These are phyloP conservation scores for Hansenula sp. DNA, from an alignment of 1,139 yeast species.

Conservation along the genomic window DNA sequence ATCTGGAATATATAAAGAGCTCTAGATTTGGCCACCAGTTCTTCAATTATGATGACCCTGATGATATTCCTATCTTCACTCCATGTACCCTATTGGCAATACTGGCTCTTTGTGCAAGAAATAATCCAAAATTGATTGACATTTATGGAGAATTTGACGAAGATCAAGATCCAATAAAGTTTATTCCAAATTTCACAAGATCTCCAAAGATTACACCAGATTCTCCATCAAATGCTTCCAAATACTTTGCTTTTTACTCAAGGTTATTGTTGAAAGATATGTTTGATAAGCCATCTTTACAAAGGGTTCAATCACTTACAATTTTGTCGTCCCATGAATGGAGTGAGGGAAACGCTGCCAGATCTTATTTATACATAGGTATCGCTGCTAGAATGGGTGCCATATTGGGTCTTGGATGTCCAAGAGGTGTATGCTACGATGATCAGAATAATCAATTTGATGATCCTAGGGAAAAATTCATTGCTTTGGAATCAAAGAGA, in stretches of 20 bases:
- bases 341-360: constrained; percentile 36
- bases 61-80: constrained; percentile 8
- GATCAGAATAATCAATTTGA: constrained; percentile 12
- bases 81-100: constrained; percentile 33
- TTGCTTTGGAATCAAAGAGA: constrained; percentile 29
- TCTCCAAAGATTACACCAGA: background rate
- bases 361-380: constrained; percentile 36
- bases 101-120: constrained; percentile 33
- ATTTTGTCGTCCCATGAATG: constrained; percentile 38
- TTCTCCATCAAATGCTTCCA: constrained; percentile 31
- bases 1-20: constrained; percentile 7
- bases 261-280: constrained; percentile 28
- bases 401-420: constrained; percentile 30
- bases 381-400: constrained; percentile 39
- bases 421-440: constrained; percentile 15
- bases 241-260: constrained; percentile 39
- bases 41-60: constrained; percentile 13
- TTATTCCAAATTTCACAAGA: constrained; percentile 20
- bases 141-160: constrained; percentile 32
- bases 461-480: constrained; percentile 9
- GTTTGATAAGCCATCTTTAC: constrained; percentile 36
- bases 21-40: constrained; percentile 8
- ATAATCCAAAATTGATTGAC: constrained; percentile 27
- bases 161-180: constrained; percentile 24
- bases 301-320: constrained; percentile 34